A percentile compares a stretch with the other conserved stretches of the same genome.
These are phyloP conservation scores for Lactarius deliciosus DNA, from an alignment of 768 basidiomycete species.

Conservation along the genomic window DNA sequence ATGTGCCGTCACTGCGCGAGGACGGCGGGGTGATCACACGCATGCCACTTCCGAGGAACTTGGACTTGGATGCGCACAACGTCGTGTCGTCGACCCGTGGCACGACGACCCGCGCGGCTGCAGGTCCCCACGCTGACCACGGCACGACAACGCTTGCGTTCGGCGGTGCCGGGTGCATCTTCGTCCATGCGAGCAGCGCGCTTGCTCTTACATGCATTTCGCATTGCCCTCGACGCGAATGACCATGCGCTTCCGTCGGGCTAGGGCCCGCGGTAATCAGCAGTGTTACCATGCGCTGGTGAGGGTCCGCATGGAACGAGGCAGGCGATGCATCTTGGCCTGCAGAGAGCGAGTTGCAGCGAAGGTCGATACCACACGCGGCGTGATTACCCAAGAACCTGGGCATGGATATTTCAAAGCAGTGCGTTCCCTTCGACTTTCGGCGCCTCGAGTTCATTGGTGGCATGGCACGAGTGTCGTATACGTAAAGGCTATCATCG, in stretches of 20 bases:
- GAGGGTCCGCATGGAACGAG: not conserved
- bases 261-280: not conserved
- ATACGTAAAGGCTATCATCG: constrained; percentile 16
- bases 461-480: constrained; percentile 17
- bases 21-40: not conserved
- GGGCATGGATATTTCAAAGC: constrained; percentile 12
- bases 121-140: constrained; percentile 9
- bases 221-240: not conserved
- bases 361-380: not conserved
- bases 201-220: constrained; percentile 9
- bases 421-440: constrained; percentile 19
- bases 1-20: not conserved
- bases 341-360: constrained; percentile 1
- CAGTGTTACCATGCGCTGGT: constrained; percentile 8
- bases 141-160: constrained; percentile 15
- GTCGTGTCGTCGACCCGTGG: not conserved
- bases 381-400: not conserved
- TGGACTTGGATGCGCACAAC: constrained; percentile 5
- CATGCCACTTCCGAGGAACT: constrained; percentile 14
- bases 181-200: constrained; percentile 13
- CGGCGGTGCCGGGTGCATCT: constrained; percentile 11
- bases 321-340: constrained; percentile 1
- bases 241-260: not conserved
- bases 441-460: not conserved
- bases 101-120: constrained; percentile 4